Evolutionary conservation across 1,284 basidiomycete species (phyloP).

Genomic region (Puccinia novopanici): DNA sequence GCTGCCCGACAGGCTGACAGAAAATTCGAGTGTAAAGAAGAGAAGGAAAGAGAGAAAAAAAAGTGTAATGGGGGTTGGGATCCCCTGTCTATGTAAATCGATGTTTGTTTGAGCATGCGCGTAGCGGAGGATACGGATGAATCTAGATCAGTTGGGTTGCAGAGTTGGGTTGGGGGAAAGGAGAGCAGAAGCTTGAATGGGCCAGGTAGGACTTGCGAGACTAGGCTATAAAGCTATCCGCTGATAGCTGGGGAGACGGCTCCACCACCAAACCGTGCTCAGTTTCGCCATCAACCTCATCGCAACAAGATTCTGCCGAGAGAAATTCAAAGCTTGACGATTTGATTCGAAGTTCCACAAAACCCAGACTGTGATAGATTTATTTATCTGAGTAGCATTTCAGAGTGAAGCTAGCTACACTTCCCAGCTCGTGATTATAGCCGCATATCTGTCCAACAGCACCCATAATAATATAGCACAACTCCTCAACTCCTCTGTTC

Average conservation of each 20-base stretch:
- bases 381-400: slow-evolving; percentile 28
- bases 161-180: slow-evolving; percentile 32
- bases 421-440: slow-evolving; percentile 26
- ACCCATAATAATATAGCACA: no score
- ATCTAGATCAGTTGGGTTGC: slow-evolving; percentile 39
- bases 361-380: slow-evolving; percentile 16
- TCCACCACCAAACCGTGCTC: slow-evolving; percentile 11
- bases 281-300: slow-evolving; percentile 7
- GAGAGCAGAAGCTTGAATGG: slow-evolving; percentile 19
- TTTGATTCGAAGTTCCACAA: slow-evolving; percentile 14
- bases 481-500: not conserved
- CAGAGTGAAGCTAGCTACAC: slow-evolving; percentile 13
- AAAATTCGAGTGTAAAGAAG: slow-evolving; percentile 3
- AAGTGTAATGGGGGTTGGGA: slow-evolving; percentile 1
- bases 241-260: slow-evolving; percentile 11
- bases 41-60: slow-evolving; percentile 22
- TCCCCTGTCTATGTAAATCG: slow-evolving; percentile 33
- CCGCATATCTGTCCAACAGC: slow-evolving; percentile 13
- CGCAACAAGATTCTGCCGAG: slow-evolving; percentile 14
- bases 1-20: not conserved
- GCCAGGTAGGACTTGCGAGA: not conserved
- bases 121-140: slow-evolving; percentile 34
- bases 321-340: slow-evolving; percentile 34
- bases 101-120: slow-evolving; percentile 37
- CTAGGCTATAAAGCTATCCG: slow-evolving; percentile 24